Conservation (phyloP, 805 yeast species). For the Ogataea kodamae region DNA sequence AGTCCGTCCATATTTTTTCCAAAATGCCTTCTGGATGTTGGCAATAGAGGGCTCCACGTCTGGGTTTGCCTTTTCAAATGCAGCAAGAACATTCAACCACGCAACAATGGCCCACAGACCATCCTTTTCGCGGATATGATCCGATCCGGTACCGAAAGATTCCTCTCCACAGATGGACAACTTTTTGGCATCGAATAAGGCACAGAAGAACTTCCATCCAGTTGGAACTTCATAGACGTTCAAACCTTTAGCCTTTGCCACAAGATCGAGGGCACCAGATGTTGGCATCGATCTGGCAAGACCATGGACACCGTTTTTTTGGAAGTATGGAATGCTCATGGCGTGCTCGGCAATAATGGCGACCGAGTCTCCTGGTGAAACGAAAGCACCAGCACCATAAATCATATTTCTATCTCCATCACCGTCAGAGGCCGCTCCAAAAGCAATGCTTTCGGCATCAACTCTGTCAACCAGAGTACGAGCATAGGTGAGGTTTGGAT, state of each 20-base stretch:
- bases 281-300: conserved; percentile 98
- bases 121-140: conserved; percentile 96
- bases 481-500: conserved; percentile 95
- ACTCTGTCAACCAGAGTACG: conserved; percentile 79
- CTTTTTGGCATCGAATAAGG: conserved; percentile 87
- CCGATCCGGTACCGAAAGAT: conserved; percentile 96
- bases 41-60: conserved; percentile 52
- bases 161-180: conserved; percentile 97
- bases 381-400: conserved; percentile 91
- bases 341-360: conserved; percentile 97
- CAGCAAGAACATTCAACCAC: conserved; percentile 94
- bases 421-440: conserved; percentile 99
- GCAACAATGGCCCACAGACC: conserved; percentile 98
- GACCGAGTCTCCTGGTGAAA: conserved; percentile 97
- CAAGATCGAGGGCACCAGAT: conserved; percentile 87
- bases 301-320: conserved; percentile 81
- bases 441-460: conserved; percentile 76
- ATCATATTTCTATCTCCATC: conserved; percentile 99
- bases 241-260: conserved; percentile 73
- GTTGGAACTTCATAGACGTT: conserved; percentile 93
- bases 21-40: conserved; percentile 77
- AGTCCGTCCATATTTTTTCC: conserved; percentile 94
- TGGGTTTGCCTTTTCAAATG: conserved; percentile 60
- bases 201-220: conserved; percentile 98
- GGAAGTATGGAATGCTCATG: conserved; percentile 83